Evolutionary conservation across 305 asterid species (phyloP).

Genomic region (Solanum hybrid): DNA sequence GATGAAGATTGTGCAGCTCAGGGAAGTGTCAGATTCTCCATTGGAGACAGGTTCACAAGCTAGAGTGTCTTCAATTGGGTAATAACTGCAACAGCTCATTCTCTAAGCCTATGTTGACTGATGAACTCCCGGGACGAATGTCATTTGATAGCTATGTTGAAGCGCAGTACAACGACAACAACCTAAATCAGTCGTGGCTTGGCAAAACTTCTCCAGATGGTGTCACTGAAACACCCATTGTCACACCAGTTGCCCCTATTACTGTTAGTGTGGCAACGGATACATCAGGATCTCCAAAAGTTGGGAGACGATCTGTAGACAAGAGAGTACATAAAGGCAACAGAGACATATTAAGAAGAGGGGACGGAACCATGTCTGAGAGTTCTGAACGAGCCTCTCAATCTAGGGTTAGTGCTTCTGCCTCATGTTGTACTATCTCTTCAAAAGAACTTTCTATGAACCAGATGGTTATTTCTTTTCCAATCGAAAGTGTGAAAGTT

Average conservation of each 20-base stretch:
- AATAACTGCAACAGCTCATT: slow-evolving; percentile 27
- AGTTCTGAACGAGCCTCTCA: slow-evolving; percentile 27
- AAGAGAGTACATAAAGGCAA: slow-evolving; percentile 22
- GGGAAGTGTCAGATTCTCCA: slow-evolving; percentile 83
- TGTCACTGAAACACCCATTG: slow-evolving; percentile 14
- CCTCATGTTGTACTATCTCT: slow-evolving; percentile 11
- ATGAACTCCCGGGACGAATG: slow-evolving; percentile 24
- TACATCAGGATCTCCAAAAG: slow-evolving; percentile 23
- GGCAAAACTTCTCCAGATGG: slow-evolving; percentile 24
- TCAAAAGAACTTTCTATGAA: slow-evolving; percentile 13
- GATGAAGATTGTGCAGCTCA: slow-evolving; percentile 42
- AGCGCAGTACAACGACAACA: slow-evolving; percentile 13
- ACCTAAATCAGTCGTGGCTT: slow-evolving; percentile 15
- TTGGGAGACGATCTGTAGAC: slow-evolving; percentile 25
- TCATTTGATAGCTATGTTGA: slow-evolving; percentile 24
- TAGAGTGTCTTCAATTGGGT: slow-evolving; percentile 61
- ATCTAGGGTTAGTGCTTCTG: slow-evolving; percentile 23
- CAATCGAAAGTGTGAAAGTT: not conserved
- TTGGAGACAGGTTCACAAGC: slow-evolving; percentile 88
- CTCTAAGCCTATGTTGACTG: slow-evolving; percentile 17
- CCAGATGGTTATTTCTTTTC: slow-evolving; percentile 25
- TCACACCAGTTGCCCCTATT: slow-evolving; percentile 15
- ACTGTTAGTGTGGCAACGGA: slow-evolving; percentile 14
- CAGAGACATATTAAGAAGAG: slow-evolving; percentile 21
- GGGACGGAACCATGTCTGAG: slow-evolving; percentile 26